These are phyloP conservation scores for Tetracentron sinense DNA, from an alignment of 164 flowering plant genomes.

Conservation along the genomic window DNA sequence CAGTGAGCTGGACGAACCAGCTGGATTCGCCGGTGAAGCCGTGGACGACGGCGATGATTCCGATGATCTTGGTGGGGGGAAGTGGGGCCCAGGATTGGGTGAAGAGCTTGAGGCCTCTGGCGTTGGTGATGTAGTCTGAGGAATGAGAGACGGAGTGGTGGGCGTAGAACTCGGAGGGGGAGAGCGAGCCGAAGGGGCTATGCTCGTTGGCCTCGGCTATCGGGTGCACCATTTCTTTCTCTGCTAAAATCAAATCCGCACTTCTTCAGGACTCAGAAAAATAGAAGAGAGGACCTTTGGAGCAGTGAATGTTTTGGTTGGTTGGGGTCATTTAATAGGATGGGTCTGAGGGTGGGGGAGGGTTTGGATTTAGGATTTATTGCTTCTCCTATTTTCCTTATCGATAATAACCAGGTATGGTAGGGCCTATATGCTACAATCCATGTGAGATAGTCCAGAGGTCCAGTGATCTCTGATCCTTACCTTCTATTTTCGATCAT, in stretches of 20 bases:
- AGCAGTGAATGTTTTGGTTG: too few relatives aligned
- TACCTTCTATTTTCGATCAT: too few relatives aligned
- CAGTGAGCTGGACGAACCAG: slow-evolving; percentile 56
- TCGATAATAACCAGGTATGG: too few relatives aligned
- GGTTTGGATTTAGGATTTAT: too few relatives aligned
- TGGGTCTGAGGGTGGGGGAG: too few relatives aligned
- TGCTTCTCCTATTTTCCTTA: too few relatives aligned
- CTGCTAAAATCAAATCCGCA: neutral
- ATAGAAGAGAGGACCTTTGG: too few relatives aligned
- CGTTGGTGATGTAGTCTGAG: slow-evolving; percentile 52
- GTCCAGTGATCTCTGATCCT: too few relatives aligned
- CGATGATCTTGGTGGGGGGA: slow-evolving; percentile 32
- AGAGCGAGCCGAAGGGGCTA: slow-evolving; percentile 50
- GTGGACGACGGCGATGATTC: slow-evolving; percentile 55
- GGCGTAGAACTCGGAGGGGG: slow-evolving; percentile 51
- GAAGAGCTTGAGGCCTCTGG: slow-evolving; percentile 57
- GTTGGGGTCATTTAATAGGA: too few relatives aligned
- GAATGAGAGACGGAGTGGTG: slow-evolving; percentile 51
- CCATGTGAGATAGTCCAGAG: too few relatives aligned
- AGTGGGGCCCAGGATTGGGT: slow-evolving; percentile 67
- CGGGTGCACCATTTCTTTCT: slow-evolving; percentile 41
- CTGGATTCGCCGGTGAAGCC: slow-evolving; percentile 71
- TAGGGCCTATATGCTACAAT: too few relatives aligned
- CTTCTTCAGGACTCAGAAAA: too few relatives aligned
- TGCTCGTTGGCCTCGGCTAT: slow-evolving; percentile 49